A percentile compares a stretch with the other conserved stretches of the same genome.
Evolutionary conservation across 805 yeast species (phyloP).

Genomic region (Candida piceae): DNA sequence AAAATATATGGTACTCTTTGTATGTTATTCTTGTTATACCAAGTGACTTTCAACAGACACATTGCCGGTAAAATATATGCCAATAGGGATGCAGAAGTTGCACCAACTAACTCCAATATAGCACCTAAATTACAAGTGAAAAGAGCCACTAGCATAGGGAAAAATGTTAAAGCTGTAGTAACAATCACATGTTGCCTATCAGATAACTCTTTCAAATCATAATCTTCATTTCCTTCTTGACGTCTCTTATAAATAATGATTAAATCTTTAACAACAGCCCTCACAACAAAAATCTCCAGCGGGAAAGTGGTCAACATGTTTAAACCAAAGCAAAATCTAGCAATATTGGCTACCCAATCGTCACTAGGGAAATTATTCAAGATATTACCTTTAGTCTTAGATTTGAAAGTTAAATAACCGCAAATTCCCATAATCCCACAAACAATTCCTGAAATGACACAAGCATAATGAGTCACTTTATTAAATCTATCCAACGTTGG

Average conservation of each 20-base stretch:
- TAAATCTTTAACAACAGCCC: conserved; percentile 79
- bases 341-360: conserved; percentile 74
- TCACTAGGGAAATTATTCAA: conserved; percentile 78
- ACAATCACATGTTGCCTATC: conserved; percentile 51
- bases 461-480: conserved; percentile 75
- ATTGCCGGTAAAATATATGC: conserved; percentile 90
- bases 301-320: conserved; percentile 94
- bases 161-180: conserved; percentile 59
- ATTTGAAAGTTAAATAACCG: conserved; percentile 73
- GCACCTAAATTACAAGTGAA: conserved; percentile 87
- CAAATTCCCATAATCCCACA: conserved; percentile 74
- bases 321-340: conserved; percentile 85
- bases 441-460: conserved; percentile 72
- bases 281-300: conserved; percentile 79
- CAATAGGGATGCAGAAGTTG: conserved; percentile 87
- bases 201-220: conserved; percentile 24
- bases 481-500: conserved; percentile 77
- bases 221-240: conserved; percentile 10
- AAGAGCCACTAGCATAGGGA: conserved; percentile 72
- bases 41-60: conserved; percentile 67
- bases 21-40: conserved; percentile 32
- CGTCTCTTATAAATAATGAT: conserved; percentile 26
- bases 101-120: conserved; percentile 83
- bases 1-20: conserved; percentile 53
- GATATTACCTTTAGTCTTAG: conserved; percentile 78